Base-by-base conservation (phyloP, 2,329 filamentous ascomycete genomes). In the Phaeosphaeriaceae sp. region DNA sequence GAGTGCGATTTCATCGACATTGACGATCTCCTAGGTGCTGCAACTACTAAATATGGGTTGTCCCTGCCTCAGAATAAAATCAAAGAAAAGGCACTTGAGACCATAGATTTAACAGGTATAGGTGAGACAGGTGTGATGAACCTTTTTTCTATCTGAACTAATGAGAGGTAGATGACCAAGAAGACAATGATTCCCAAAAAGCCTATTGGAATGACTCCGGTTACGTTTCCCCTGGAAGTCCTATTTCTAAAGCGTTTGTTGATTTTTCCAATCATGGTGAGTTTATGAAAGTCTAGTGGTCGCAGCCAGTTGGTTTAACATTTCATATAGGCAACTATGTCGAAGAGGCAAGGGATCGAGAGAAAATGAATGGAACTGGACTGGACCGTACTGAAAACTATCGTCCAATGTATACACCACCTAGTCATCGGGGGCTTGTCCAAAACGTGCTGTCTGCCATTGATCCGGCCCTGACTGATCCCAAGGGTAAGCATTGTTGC, bases 31-130 rank as follows among this genome's bases (percentile, higher is more conserved):
- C 36, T 38, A 21, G n/a, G 36, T 38, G 11, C 36, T 38, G 8
- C 21, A 23, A n/a, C 36, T 15, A 38, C 36, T 38, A 21, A 21
- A 38, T 38, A 38, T 38, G 12, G 36, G 36, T 38, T 38, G n/a
- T 17, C 36, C 23, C 36, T 38, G 18, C 36, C 36, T 38, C 21
- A 21, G n/a, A 38, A 38, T 38, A 38, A 21, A 9, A 38, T 38
- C n/a, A 38, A 38, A 38, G 36, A 38, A 38, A 17, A 38, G 36
- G 36, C 36, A 38, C 36, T 38, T 38, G 11, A 38, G 36, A 38
- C 36, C 12, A 38, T 38, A 38, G 36, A 38, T 38, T 21, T 38
- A 9, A 38, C 17, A 26, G 36, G 36, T 38, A 38, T 38, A 38
- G 36, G 36, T 38, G 11, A 38, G 36, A 38, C 18, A 38, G 36